Base-by-base conservation (phyloP, 2,329 filamentous ascomycete species). In the Trichoderma semiorbis region DNA sequence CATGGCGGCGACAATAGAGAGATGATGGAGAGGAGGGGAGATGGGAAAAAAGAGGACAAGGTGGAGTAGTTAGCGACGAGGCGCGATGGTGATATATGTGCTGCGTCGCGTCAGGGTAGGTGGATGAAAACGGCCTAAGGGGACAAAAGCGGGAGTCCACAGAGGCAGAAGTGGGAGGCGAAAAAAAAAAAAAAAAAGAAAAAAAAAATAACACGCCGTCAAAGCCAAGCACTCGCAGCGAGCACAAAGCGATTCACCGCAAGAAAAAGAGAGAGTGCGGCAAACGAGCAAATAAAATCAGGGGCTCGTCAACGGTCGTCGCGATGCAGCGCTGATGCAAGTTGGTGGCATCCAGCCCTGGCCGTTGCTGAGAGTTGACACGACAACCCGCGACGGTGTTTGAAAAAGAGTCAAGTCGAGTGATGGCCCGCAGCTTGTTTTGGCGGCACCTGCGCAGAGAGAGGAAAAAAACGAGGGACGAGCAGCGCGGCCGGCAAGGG, bases 1-100 rank as follows among this genome's bases (percentile, higher is more conserved):
- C 81, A 83, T 83, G 55, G 61, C 39, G 62, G 39, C 64, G n/a
- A 55, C 64, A 8, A 11, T 21, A 14, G 30, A n/a, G 53, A 24
- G 30, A 18, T 11, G 18, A 26, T 30, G 6, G 55, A 53, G 63
- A 10, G 30, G 34, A 32, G 24, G 68, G 16, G 30, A 24, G 30
- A 24, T 18, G 26, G 58, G n/a, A 21, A 21, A 43, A n/a, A 57
- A 12, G 47, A 39, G 12, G 32, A 39, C 16, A 39, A 55, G 28
- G 30, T 39, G n/a, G 21, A 21, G 39, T 39, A 53, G 14, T 43
- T 62, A 58, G 32, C 53, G 34, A 50, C 21, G 53, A 55, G 69
- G 69, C 69, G 68, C 60, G 68, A 63, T 47, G 43, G 21, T 39
- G 68, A 55, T 63, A 63, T 63, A 53, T 21, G 32, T 64, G 43